phyloP scores from a whole-genome alignment of 108 stramenopile genomes.

The Cyclotella sp. region DNA sequence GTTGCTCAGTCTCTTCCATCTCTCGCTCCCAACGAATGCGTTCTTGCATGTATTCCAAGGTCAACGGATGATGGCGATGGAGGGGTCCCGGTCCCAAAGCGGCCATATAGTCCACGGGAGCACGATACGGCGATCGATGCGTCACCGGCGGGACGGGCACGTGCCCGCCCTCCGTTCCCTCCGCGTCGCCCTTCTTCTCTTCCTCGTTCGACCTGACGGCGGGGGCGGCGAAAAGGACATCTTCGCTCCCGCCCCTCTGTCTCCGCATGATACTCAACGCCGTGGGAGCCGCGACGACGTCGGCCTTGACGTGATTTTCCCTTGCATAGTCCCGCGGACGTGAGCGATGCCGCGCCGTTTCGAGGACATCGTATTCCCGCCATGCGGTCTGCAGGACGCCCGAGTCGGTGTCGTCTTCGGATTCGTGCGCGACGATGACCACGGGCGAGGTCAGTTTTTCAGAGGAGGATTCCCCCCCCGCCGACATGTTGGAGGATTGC shows the following conservation, averaged over 20 bases:
- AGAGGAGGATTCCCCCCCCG: slow-evolving; percentile 8
- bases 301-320: neutral
- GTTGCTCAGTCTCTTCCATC: neutral
- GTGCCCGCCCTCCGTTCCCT: too few relatives aligned
- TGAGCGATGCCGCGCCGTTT: neutral
- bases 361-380: neutral
- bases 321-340: neutral
- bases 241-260: neutral
- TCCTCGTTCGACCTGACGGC: too few relatives aligned
- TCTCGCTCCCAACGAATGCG: neutral
- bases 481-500: slow-evolving; percentile 2
- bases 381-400: neutral
- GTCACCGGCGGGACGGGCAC: too few relatives aligned
- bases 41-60: too few relatives aligned
- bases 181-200: too few relatives aligned
- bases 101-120: too few relatives aligned
- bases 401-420: neutral
- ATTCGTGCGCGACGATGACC: neutral
- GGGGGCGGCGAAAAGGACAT: neutral
- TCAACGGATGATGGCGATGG: too few relatives aligned
- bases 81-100: too few relatives aligned
- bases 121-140: too few relatives aligned
- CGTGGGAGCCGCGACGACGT: neutral
- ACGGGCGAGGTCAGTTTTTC: neutral
- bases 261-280: slow-evolving; percentile 4